Conservation (phyloP, 73 alveolate genomes). For the Tetrahymena borealis region DNA sequence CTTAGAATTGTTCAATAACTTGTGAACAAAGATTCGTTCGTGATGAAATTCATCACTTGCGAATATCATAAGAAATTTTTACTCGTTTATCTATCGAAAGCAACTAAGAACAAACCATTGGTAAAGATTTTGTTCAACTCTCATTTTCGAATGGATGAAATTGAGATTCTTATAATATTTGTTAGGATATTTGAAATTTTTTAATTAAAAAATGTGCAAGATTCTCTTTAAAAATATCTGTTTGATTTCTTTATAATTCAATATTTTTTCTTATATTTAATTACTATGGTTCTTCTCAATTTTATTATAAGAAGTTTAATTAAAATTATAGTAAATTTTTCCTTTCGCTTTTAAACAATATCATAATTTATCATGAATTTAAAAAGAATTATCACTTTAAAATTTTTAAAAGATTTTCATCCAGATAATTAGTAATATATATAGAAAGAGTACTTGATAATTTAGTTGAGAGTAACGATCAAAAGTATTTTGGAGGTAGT, state of each 20-base stretch:
- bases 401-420: too few species aligned
- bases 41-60: not conserved
- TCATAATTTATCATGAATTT: too few species aligned
- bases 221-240: not conserved
- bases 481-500: too few species aligned
- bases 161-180: not conserved
- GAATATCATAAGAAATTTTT: not conserved
- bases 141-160: not conserved
- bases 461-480: too few species aligned
- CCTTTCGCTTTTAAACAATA: too few species aligned
- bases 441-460: too few species aligned
- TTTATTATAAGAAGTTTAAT: too few species aligned
- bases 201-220: not conserved
- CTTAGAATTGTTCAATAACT: constrained; percentile 1
- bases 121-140: not conserved
- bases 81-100: not conserved
- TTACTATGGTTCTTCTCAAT: not conserved
- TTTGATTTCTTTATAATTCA: not conserved
- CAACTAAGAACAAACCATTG: not conserved
- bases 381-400: too few species aligned
- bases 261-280: not conserved
- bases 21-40: not conserved
- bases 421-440: too few species aligned
- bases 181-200: not conserved
- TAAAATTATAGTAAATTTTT: too few species aligned